Base-by-base conservation (phyloP, 192 early-diverging fungal species). In the Dissophora ornata region DNA sequence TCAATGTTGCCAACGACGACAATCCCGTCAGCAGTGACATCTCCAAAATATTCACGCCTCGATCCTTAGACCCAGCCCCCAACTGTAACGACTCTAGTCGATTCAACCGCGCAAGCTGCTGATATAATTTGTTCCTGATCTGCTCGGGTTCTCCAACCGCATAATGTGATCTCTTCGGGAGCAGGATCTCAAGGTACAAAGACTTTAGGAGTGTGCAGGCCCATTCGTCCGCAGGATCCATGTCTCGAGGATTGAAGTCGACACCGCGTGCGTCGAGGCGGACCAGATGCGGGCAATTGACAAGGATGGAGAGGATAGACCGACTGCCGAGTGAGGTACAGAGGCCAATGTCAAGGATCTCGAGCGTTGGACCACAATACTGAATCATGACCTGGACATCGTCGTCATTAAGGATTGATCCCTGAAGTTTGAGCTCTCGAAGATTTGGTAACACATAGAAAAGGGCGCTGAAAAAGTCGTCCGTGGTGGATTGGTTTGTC, bases 21-120 rank as follows among this genome's bases (percentile, higher is more conserved):
- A 71, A 36, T 6, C 69, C 69, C 13, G 69, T 71, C 69, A 56
- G n/a, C 12, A 71, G 60, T 25, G 69, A 71, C 69, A 71, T 63
- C 32, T 62, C 61, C 54, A 71, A 28, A 34, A 71, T 57, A 4
- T 63, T 63, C 8, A 71, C 55, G 13, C 69, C 69, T 32, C 69
- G 32, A 13, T 71, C 69, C 38, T 49, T 63, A 10, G 69, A 62
- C 22, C 69, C 69, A 24, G 53, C 59, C 1, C 69, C 54, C 16
- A 71, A 30, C 18, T 57, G 45, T 21, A 71, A 34, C 3, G 42
- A 57, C 44, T 36, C 4, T 11, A 71, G 25, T 19, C 30, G 22
- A 8, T 32, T 49, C 12, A 62, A 34, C 15, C 61, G 59, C 8
- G 54, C 13, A 16, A 71, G 47, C 47, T 71, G 69, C 28, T 57